Conservation (phyloP, 2,329 filamentous ascomycete species). For the Pyrenophora seminiperda region DNA sequence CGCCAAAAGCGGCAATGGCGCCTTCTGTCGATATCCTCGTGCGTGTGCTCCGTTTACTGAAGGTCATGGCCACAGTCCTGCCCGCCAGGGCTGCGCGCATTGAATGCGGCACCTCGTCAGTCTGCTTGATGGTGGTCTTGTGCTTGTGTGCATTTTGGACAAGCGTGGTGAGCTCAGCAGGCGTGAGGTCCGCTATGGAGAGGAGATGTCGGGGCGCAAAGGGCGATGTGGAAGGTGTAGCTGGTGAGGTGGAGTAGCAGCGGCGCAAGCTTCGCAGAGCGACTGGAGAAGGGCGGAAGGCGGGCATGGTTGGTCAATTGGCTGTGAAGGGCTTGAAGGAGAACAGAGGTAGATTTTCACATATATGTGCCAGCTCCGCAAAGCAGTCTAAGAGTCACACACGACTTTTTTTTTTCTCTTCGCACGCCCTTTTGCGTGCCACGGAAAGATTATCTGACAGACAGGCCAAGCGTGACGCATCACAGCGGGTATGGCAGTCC, state of each 20-base stretch:
- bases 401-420: background rate
- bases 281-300: constrained; percentile 35
- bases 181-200: constrained; percentile 84
- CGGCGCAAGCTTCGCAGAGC: constrained; percentile 42
- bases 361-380: background rate
- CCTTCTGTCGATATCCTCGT: constrained; percentile 93
- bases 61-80: constrained; percentile 91
- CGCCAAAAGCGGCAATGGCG: constrained; percentile 84
- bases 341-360: constrained; percentile 20
- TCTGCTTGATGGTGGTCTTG: constrained; percentile 77
- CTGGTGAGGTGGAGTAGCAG: constrained; percentile 41
- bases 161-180: constrained; percentile 77
- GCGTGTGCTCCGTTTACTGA: constrained; percentile 92
- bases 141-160: constrained; percentile 79
- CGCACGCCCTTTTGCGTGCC: constrained; percentile 2
- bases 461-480: constrained; percentile 16
- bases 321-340: background rate
- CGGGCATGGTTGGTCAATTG: constrained; percentile 36
- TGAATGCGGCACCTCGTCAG: constrained; percentile 61
- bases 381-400: constrained; percentile 27
- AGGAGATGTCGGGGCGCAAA: constrained; percentile 82
- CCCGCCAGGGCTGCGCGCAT: constrained; percentile 69
- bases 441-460: constrained; percentile 26
- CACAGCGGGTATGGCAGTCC: constrained; percentile 7
- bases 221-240: constrained; percentile 57